These are phyloP conservation scores for Colletotrichum costaricense DNA, from an alignment of 2,329 filamentous ascomycete genomes.

Conservation along the genomic window DNA sequence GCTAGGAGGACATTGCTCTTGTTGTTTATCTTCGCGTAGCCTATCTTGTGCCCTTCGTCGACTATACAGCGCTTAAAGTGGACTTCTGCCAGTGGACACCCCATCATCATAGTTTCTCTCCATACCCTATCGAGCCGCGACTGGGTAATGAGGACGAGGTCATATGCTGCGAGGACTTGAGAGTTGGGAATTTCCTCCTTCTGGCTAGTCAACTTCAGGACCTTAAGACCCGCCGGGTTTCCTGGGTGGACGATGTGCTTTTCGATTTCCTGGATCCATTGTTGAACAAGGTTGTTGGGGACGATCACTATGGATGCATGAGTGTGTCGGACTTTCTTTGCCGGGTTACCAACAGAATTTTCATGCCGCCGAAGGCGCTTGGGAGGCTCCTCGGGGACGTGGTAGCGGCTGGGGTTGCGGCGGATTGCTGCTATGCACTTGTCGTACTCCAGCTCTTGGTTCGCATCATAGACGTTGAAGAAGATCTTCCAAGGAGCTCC, in stretches of 20 bases:
- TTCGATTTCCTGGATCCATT: constrained; percentile 84
- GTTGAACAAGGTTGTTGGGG: constrained; percentile 83
- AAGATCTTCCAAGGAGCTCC: constrained; percentile 78
- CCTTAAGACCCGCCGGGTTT: constrained; percentile 62
- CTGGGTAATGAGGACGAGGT: constrained; percentile 83
- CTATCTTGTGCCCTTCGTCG: constrained; percentile 90
- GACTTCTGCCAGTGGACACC: constrained; percentile 74
- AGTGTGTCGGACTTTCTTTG: constrained; percentile 70
- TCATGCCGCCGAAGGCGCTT: constrained; percentile 38
- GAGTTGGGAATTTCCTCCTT: constrained; percentile 66
- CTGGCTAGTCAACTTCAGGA: constrained; percentile 69
- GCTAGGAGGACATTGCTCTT: constrained; percentile 67
- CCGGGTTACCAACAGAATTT: constrained; percentile 50
- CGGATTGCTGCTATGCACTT: constrained; percentile 67
- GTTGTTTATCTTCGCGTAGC: constrained; percentile 67
- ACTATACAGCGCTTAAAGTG: constrained; percentile 92
- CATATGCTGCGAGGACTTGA: constrained; percentile 71
- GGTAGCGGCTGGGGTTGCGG: constrained; percentile 69
- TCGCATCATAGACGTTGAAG: constrained; percentile 62
- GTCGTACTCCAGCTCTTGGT: constrained; percentile 60
- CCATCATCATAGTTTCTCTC: constrained; percentile 45
- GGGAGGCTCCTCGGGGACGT: constrained; percentile 58
- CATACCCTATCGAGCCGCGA: constrained; percentile 75
- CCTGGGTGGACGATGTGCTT: constrained; percentile 71
- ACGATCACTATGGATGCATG: constrained; percentile 81